A percentile compares a stretch with the other conserved stretches of the same genome.
phyloP scores from a whole-genome alignment of 139 green algal species.

The Coelastrella sp. region DNA sequence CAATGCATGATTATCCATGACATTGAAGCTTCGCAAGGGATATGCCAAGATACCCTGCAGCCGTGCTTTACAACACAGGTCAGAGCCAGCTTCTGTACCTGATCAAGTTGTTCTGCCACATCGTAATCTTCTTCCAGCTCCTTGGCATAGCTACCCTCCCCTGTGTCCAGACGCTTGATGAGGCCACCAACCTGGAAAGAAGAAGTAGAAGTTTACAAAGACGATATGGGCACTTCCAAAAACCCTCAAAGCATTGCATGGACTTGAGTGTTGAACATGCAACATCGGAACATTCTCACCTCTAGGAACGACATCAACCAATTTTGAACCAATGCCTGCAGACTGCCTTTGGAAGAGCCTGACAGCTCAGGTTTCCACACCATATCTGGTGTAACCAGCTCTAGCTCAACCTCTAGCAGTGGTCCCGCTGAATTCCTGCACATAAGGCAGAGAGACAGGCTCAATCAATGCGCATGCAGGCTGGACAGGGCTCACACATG shows the following conservation, averaged over 20 bases:
- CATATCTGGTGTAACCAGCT: constrained; percentile 83
- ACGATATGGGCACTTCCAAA: not conserved
- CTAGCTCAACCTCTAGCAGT: constrained; percentile 88
- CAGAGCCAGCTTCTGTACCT: too few relatives aligned
- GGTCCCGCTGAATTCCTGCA: constrained; percentile 49
- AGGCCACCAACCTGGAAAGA: constrained; percentile 61
- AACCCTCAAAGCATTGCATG: too few relatives aligned
- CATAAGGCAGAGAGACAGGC: not conserved
- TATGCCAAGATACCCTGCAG: too few relatives aligned
- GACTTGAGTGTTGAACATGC: too few relatives aligned
- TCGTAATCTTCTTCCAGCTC: constrained; percentile 92
- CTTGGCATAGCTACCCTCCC: constrained; percentile 88
- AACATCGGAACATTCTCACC: too few relatives aligned
- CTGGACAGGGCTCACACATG: too few relatives aligned
- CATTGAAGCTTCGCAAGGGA: not conserved
- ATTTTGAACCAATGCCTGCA: constrained; percentile 81
- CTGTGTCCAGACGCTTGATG: constrained; percentile 88
- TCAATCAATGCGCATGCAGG: too few relatives aligned
- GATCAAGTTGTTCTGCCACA: constrained; percentile 77
- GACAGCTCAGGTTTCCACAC: constrained; percentile 86
- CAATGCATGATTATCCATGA: not conserved
- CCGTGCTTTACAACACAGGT: not conserved
- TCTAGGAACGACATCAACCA: constrained; percentile 86
- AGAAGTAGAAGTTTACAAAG: not conserved
- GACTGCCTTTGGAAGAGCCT: constrained; percentile 48